These are phyloP conservation scores for Wickerhamiella infanticola DNA, from an alignment of 1,139 yeast species.

Conservation along the genomic window DNA sequence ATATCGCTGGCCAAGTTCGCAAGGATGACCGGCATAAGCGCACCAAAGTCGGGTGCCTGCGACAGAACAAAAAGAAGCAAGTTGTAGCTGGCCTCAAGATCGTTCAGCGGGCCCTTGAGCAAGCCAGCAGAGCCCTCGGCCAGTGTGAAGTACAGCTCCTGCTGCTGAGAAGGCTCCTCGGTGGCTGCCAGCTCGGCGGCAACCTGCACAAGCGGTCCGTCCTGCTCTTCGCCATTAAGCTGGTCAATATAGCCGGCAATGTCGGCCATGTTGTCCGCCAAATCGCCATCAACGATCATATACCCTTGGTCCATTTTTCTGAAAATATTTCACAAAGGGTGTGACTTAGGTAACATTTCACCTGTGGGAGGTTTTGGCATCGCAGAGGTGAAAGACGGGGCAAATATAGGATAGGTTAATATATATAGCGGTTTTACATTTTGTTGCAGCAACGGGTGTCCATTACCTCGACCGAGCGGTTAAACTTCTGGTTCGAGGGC, in stretches of 20 bases:
- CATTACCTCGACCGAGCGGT: constrained; percentile 44
- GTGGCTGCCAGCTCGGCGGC: constrained; percentile 18
- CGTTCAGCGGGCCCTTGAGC: constrained; percentile 24
- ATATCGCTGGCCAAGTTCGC: constrained; percentile 19
- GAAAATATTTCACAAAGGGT: background rate
- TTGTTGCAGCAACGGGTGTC: constrained; percentile 22
- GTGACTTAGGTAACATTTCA: background rate
- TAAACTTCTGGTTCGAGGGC: constrained; percentile 52
- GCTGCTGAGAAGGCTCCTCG: constrained; percentile 18
- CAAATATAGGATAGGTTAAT: no score
- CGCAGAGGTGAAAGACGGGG: no score
- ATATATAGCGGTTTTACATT: constrained; percentile 10
- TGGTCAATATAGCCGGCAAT: constrained; percentile 26
- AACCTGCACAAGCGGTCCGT: constrained; percentile 10
- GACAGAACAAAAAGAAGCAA: constrained; percentile 26
- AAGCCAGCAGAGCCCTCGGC: constrained; percentile 22
- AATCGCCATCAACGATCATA: constrained; percentile 20
- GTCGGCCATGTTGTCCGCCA: constrained; percentile 26
- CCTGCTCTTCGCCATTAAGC: constrained; percentile 17
- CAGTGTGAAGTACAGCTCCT: constrained; percentile 21
- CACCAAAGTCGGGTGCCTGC: constrained; percentile 22
- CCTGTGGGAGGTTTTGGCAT: no score
- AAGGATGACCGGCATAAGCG: constrained; percentile 21
- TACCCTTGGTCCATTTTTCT: constrained; percentile 4
- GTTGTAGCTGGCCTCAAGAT: constrained; percentile 30